Conservation (phyloP, 164 flowering plant species). For the Chimonanthus praecox region DNA sequence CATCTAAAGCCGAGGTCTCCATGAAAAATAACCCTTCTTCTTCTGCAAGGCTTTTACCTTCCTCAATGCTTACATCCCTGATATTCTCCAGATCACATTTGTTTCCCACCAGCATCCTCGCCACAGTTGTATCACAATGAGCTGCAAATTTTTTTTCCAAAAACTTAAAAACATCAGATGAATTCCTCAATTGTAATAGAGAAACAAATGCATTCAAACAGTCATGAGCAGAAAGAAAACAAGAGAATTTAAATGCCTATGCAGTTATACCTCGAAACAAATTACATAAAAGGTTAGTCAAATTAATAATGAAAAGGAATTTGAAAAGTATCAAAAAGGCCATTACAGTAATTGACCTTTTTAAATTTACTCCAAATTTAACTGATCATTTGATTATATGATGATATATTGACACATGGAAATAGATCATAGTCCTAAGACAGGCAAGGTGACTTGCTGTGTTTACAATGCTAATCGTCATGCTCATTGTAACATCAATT, state of each 20-base stretch:
- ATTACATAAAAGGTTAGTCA: too few species aligned
- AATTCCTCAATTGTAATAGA: neutral
- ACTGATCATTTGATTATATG: too few species aligned
- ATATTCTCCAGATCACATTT: constrained; percentile 36
- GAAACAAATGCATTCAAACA: neutral
- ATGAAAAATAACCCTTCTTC: constrained; percentile 41
- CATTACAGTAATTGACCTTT: too few species aligned
- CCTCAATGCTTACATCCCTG: constrained; percentile 39
- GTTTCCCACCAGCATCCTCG: constrained; percentile 42
- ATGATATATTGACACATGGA: too few species aligned
- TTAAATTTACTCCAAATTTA: too few species aligned
- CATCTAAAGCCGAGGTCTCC: constrained; percentile 44
- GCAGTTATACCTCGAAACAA: too few species aligned
- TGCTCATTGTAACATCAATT: too few species aligned
- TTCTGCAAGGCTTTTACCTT: constrained; percentile 42
- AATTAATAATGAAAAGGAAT: too few species aligned
- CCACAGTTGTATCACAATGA: constrained; percentile 46
- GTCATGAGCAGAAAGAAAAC: neutral
- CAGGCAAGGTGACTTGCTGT: too few species aligned
- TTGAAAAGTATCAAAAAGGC: too few species aligned
- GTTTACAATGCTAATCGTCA: too few species aligned
- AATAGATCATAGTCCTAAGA: too few species aligned
- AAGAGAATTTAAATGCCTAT: neutral
- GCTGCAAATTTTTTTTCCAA: constrained; percentile 24
- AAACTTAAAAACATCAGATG: neutral